These are phyloP conservation scores for Xylaria cubensis DNA, from an alignment of 495 filamentous ascomycete species.

Conservation along the genomic window DNA sequence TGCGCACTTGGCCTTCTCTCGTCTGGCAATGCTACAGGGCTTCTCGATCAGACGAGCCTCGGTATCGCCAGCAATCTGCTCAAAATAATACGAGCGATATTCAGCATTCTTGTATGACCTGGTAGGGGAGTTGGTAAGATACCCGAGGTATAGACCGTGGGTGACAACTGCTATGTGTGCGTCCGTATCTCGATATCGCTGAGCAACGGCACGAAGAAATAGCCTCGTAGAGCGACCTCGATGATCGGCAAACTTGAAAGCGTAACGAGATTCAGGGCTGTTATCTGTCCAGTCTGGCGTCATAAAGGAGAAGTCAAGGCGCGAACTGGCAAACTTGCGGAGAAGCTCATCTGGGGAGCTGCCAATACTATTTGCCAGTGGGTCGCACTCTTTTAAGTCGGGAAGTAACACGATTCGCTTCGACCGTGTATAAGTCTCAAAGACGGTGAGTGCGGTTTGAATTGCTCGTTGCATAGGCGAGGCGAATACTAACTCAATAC, in stretches of 20 bases:
- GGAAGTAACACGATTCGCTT: not conserved
- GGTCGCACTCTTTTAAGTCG: not conserved
- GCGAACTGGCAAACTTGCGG: not conserved
- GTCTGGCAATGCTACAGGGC: not conserved
- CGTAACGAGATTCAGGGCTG: not conserved
- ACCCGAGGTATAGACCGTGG: not conserved
- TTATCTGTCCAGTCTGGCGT: not conserved
- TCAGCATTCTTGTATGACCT: not conserved
- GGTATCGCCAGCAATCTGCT: not conserved
- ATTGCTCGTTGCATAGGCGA: conserved; percentile 8
- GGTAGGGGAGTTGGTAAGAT: not conserved
- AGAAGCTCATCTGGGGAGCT: not conserved
- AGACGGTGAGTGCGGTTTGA: conserved; percentile 8
- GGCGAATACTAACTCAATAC: not conserved
- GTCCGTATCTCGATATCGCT: not conserved
- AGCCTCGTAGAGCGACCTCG: not conserved
- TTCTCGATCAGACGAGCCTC: not conserved
- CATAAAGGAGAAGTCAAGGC: not conserved
- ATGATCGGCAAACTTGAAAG: accelerated
- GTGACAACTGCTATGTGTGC: not conserved
- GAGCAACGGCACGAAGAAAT: not conserved
- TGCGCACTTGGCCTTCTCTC: not conserved
- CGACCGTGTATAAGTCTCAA: not conserved
- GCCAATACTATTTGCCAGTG: not conserved
- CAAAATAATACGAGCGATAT: not conserved